Evolutionary conservation across 1,139 yeast species (phyloP), one percentile per base, ranked within the genome.

Genomic region (Suhomyces bolitotheri): DNA sequence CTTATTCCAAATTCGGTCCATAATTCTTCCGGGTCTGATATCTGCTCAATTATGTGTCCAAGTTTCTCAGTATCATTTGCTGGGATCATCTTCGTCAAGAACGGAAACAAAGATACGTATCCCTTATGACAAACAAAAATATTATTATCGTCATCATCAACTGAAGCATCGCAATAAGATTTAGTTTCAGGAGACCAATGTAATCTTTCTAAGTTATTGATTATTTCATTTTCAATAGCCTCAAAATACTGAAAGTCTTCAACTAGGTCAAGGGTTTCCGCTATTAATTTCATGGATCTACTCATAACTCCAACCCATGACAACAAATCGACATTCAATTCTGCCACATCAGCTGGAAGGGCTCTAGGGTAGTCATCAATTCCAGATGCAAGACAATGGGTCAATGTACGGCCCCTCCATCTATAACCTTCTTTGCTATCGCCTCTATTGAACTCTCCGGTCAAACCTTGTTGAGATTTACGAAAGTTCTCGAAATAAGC

Each of bases 281-380:
- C 94, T 45, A 92, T 78, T 38, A 77, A 71, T 46, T 77, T 78
- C 80, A 94, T 80, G 0, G 96, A 78, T 45, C 81, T 71, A 0
- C 96, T 78, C 95, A 92, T 88, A 13, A 86, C 81, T 7, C 96
- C 97, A 40, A 92, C 78, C 99, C 99, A 92, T 8, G 95, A 74
- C 34, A 90, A 65, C 39, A 92, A 68, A 56, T 92, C 99, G 17
- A 94, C 92, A 51, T 92, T 87, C 33, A 92, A 67, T 60, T 92
- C 99, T 0, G 95, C 95, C 25, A 82, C 71, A 57, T 88, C 96
- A 1, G 94, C 92, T 8, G 78, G 80, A 23, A 70, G 63, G 0
- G 89, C 84, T 44, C 99, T 76, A 22, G 99, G 99, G 54, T 90
- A 92, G 56, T 92, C 99, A 59, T 92, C 98, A 27, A 92, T 58